Percentiles rank a stretch among this genome's conserved stretches.
Evolutionary conservation across 305 asterid species (phyloP).

Genomic region (Stenogyne calaminthoides): DNA sequence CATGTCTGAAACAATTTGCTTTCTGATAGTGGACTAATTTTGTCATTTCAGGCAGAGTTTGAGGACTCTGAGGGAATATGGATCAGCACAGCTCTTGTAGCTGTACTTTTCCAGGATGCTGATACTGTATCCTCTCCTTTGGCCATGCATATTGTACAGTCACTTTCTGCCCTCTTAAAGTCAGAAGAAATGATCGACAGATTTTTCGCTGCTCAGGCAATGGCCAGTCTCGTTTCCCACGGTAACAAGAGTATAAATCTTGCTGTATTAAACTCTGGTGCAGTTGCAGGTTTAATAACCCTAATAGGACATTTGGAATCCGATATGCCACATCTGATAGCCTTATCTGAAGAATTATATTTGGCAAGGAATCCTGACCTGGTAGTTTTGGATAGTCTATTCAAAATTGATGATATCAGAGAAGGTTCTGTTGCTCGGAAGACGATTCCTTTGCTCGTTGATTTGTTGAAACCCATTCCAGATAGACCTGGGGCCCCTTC

Average conservation of each 20-base stretch:
- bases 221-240: constrained; percentile 76
- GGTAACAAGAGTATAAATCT: constrained; percentile 65
- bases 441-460: constrained; percentile 81
- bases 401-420: constrained; percentile 77
- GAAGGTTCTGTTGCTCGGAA: constrained; percentile 67
- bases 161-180: constrained; percentile 59
- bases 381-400: constrained; percentile 66
- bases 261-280: constrained; percentile 74
- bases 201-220: constrained; percentile 86
- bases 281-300: constrained; percentile 64
- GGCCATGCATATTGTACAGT: constrained; percentile 53
- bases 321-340: constrained; percentile 63
- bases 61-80: constrained; percentile 82
- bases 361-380: constrained; percentile 72
- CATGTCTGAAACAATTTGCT: constrained; percentile 9
- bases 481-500: constrained; percentile 91
- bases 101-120: constrained; percentile 74
- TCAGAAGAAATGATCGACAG: constrained; percentile 70
- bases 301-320: constrained; percentile 69
- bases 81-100: constrained; percentile 77
- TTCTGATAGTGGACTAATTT: constrained; percentile 29
- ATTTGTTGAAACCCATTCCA: constrained; percentile 81
- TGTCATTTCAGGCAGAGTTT: constrained; percentile 63
- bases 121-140: constrained; percentile 56
- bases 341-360: constrained; percentile 74